phyloP scores from a whole-genome alignment of 2,329 filamentous ascomycete genomes.

The Immersiporthe knoxdaviesiana region DNA sequence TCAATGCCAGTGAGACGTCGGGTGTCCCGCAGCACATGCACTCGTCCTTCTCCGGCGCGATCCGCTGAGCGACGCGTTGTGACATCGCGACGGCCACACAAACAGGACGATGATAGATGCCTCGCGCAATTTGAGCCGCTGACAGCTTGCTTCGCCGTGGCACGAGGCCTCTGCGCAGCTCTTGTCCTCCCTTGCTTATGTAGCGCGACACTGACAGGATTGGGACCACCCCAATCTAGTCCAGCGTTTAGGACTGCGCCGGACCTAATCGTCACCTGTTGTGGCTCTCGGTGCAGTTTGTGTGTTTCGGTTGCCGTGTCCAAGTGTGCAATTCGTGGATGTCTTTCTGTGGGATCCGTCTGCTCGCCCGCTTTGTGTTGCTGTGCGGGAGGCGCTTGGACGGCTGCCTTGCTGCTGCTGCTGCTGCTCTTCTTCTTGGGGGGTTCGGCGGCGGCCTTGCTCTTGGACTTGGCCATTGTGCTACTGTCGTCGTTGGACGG shows the following conservation, averaged over 20 bases:
- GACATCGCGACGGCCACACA: neutral
- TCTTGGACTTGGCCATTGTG: no score
- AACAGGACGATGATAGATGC: neutral
- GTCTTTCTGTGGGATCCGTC: neutral
- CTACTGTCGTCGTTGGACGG: no score
- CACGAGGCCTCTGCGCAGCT: neutral
- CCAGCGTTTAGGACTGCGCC: neutral
- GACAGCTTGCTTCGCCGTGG: neutral
- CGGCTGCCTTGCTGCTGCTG: no score
- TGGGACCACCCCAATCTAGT: neutral
- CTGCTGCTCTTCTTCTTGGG: no score
- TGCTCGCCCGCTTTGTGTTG: neutral
- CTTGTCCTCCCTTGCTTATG: neutral
- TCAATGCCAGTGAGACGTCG: constrained; percentile 20
- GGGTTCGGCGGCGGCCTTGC: no score
- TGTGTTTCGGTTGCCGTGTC: neutral
- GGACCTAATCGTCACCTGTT: neutral
- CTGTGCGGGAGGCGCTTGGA: no score
- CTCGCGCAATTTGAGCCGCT: neutral
- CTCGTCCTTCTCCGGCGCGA: constrained; percentile 7
- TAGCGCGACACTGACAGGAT: neutral
- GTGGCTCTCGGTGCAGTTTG: neutral
- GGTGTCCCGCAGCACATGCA: constrained; percentile 23
- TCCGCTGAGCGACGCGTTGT: neutral
- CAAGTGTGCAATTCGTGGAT: neutral